Conservation (phyloP, 148 eudicot species). For the Suaeda aralocaspica region DNA sequence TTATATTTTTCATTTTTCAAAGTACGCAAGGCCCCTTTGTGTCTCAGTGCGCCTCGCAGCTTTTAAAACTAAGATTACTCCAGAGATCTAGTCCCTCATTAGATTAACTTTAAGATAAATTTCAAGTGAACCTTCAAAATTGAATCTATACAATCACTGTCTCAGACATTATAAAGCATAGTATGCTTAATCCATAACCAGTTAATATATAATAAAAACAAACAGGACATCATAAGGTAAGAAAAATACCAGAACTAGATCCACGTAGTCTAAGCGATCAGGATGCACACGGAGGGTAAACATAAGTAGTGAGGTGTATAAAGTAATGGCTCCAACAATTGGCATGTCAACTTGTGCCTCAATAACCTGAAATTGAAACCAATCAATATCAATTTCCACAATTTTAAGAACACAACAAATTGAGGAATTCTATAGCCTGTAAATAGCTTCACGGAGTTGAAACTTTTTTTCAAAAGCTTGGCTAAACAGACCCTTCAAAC, state of each 20-base stretch:
- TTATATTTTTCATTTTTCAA: no score
- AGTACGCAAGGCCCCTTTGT: no score
- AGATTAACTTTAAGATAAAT: not conserved
- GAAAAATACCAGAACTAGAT: slow-evolving; percentile 83
- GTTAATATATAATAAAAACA: not conserved
- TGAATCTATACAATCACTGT: slow-evolving; percentile 4
- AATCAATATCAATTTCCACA: not conserved
- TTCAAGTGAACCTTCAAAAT: not conserved
- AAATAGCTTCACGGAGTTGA: not conserved
- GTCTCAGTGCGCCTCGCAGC: no score
- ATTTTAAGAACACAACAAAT: not conserved
- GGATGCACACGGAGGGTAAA: slow-evolving; percentile 97
- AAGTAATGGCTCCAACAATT: slow-evolving; percentile 76
- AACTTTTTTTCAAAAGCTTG: not conserved
- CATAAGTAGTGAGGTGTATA: slow-evolving; percentile 89
- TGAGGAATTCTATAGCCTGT: not conserved
- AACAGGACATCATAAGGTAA: not conserved
- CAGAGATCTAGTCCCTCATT: not conserved
- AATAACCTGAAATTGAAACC: slow-evolving; percentile 59
- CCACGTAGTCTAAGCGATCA: slow-evolving; percentile 96
- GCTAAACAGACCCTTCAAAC: not conserved
- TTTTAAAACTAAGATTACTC: no score
- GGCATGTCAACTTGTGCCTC: slow-evolving; percentile 98
- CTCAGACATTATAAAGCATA: not conserved
- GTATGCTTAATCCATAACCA: not conserved